Percentiles rank a stretch among this genome's conserved stretches.
phyloP scores from a whole-genome alignment of 768 basidiomycete species.

The Kondoa malvinella region DNA sequence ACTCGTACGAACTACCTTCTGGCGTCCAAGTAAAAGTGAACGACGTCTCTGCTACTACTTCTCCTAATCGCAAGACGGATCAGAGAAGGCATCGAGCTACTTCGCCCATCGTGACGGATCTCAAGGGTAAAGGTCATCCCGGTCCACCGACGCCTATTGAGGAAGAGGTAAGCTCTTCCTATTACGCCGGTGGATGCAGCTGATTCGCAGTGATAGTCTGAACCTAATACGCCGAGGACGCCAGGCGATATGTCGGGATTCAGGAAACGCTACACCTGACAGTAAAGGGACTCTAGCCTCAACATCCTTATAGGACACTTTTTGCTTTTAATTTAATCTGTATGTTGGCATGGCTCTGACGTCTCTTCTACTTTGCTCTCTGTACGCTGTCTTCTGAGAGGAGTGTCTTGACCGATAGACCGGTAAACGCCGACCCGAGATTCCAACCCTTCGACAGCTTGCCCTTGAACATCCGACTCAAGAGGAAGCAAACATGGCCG shows the following conservation, averaged over 20 bases:
- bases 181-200: neutral
- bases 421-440: too few relatives aligned
- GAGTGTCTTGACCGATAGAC: too few relatives aligned
- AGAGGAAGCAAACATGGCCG: neutral
- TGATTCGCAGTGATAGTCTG: neutral
- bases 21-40: neutral
- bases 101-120: neutral
- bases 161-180: neutral
- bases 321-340: too few relatives aligned
- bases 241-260: neutral
- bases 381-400: too few relatives aligned
- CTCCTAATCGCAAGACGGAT: neutral
- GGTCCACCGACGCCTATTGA: neutral
- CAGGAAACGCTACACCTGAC: neutral
- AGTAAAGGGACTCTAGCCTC: neutral
- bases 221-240: neutral
- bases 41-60: neutral
- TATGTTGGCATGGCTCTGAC: too few relatives aligned
- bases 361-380: too few relatives aligned
- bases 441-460: too few relatives aligned
- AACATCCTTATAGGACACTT: too few relatives aligned
- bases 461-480: neutral
- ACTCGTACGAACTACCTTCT: neutral
- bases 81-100: neutral
- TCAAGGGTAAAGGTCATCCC: constrained; percentile 1